Percentiles rank a stretch among this genome's conserved stretches.
Conservation (phyloP, 1,139 yeast species). For the Diutina scorzettiae region DNA sequence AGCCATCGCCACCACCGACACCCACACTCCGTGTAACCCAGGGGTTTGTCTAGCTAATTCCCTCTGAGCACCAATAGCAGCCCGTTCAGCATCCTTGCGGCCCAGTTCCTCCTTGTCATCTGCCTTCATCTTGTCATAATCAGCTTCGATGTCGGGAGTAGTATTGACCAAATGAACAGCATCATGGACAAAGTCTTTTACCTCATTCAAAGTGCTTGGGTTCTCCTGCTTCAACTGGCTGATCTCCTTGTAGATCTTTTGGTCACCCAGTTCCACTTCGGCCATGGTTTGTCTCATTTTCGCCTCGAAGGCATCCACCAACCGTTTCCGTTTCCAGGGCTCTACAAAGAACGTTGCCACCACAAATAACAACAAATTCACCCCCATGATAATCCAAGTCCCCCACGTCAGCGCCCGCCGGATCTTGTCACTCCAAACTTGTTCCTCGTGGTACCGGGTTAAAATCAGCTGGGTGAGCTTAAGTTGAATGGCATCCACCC, state of each 20-base stretch:
- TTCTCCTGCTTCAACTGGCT: not conserved
- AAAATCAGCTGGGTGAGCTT: slow-evolving; percentile 66
- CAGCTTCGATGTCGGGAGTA: slow-evolving; percentile 1
- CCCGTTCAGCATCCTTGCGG: not conserved
- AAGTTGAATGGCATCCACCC: slow-evolving; percentile 60
- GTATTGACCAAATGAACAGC: slow-evolving; percentile 1
- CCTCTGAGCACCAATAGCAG: not conserved
- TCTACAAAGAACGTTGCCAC: slow-evolving; percentile 81
- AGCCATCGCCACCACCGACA: not conserved
- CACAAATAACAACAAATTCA: slow-evolving; percentile 66
- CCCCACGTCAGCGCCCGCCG: slow-evolving; percentile 96
- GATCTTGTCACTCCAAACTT: slow-evolving; percentile 95
- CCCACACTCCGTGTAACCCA: not conserved
- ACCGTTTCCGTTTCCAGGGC: slow-evolving; percentile 81
- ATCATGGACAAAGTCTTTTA: slow-evolving; percentile 1
- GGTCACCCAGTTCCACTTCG: not conserved
- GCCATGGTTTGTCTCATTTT: slow-evolving; percentile 38
- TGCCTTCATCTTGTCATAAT: not conserved
- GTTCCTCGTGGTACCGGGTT: slow-evolving; percentile 91
- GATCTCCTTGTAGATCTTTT: not conserved
- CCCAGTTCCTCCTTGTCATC: not conserved
- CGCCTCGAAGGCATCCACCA: slow-evolving; percentile 75
- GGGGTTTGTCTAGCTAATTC: not conserved
- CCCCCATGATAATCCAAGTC: slow-evolving; percentile 81
- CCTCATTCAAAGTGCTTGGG: not conserved